These are phyloP conservation scores for Rossbeevera mucosa DNA, from an alignment of 768 basidiomycete species.

Conservation along the genomic window DNA sequence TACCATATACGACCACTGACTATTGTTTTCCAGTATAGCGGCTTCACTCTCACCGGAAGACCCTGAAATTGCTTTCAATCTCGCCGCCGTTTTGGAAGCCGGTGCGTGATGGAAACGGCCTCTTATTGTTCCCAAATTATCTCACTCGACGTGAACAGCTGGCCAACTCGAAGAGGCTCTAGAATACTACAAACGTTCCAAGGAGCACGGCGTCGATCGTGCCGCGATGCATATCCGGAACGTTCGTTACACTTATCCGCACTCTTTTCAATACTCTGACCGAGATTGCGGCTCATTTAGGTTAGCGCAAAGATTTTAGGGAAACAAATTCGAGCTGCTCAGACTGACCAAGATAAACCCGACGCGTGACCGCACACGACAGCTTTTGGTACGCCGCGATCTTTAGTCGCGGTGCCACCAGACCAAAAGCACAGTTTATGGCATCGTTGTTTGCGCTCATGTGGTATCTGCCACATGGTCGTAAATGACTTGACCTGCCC, in stretches of 20 bases:
- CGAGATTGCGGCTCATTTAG: conserved; percentile 35
- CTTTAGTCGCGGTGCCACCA: conserved; percentile 5
- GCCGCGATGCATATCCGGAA: conserved; percentile 82
- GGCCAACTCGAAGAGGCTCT: conserved; percentile 78
- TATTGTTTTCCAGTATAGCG: conserved; percentile 59
- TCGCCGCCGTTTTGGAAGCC: conserved; percentile 87
- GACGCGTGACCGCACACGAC: conserved; percentile 21
- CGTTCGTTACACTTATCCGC: conserved; percentile 39
- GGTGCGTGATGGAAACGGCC: conserved; percentile 45
- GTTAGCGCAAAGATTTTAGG: conserved; percentile 79
- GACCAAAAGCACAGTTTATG: conserved; percentile 13
- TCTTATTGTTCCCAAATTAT: conserved; percentile 35
- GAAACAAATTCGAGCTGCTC: conserved; percentile 43
- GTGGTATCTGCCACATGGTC: conserved; percentile 6
- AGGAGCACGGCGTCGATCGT: conserved; percentile 73
- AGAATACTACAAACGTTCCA: conserved; percentile 74
- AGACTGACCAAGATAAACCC: conserved; percentile 29
- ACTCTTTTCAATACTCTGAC: conserved; percentile 15
- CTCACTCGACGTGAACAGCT: conserved; percentile 41
- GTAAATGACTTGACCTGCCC: conserved; percentile 10
- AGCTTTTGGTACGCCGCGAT: conserved; percentile 2
- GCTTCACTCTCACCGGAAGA: conserved; percentile 82
- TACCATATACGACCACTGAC: conserved; percentile 30
- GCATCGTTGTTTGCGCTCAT: conserved; percentile 8
- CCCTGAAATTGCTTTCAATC: conserved; percentile 88